These are phyloP conservation scores for Microstroma glucosiphilum DNA, from an alignment of 1,284 basidiomycete genomes.

Conservation along the genomic window DNA sequence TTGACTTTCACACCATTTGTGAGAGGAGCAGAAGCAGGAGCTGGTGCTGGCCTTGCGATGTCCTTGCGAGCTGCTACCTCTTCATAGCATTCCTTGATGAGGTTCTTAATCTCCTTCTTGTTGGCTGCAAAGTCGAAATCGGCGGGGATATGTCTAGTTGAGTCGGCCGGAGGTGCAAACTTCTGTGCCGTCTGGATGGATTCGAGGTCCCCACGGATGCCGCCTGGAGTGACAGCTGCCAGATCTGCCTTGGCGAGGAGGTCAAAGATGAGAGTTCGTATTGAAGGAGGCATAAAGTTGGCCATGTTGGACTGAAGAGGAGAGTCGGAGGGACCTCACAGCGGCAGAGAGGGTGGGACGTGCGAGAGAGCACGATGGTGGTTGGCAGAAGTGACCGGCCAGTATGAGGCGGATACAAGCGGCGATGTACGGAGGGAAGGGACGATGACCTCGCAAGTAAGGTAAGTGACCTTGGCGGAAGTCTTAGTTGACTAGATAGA, in stretches of 20 bases:
- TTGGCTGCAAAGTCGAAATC: conserved; percentile 32
- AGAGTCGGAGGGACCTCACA: neutral
- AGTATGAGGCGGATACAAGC: no score
- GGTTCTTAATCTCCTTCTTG: conserved; percentile 39
- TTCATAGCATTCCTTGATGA: conserved; percentile 43
- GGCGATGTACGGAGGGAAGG: no score
- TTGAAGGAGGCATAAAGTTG: neutral
- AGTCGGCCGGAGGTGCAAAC: neutral
- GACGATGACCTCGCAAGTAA: no score
- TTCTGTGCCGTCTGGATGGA: conserved; percentile 16
- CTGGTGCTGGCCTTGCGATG: no score
- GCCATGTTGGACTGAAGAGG: neutral
- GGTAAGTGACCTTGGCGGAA: no score
- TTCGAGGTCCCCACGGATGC: conserved; percentile 34
- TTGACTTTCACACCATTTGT: conserved; percentile 7
- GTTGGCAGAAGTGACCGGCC: no score
- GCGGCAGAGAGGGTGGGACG: neutral
- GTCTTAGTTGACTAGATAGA: no score
- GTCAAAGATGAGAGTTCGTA: conserved; percentile 38
- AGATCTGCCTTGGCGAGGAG: conserved; percentile 44
- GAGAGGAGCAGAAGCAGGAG: conserved; percentile 17
- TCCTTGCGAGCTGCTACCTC: conserved; percentile 16
- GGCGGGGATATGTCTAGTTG: conserved; percentile 26
- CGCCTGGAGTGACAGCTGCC: conserved; percentile 38
- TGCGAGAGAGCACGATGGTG: no score